phyloP scores from a whole-genome alignment of 768 basidiomycete genomes.

The Leucocoprinus birnbaumii region DNA sequence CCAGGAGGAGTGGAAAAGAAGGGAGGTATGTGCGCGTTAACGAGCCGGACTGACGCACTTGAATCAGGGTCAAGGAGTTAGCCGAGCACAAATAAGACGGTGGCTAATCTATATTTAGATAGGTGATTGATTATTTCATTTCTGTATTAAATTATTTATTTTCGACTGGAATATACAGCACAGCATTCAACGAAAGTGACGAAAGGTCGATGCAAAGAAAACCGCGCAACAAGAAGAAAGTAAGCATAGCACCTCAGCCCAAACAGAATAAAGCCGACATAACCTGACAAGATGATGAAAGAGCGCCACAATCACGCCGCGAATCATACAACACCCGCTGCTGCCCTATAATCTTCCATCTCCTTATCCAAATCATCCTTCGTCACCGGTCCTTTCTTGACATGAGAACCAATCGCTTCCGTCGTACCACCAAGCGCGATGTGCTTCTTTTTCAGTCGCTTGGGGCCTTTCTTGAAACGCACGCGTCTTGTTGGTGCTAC shows the following conservation, averaged over 20 bases:
- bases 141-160: not conserved
- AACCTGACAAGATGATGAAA: conserved; percentile 3
- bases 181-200: no score
- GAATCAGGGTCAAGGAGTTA: no score
- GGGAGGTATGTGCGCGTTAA: no score
- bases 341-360: conserved; percentile 76
- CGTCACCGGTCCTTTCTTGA: conserved; percentile 26
- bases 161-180: not conserved
- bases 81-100: no score
- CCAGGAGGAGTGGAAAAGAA: no score
- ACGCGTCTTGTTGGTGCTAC: conserved; percentile 33
- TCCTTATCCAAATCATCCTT: conserved; percentile 68
- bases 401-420: not conserved
- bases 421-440: not conserved
- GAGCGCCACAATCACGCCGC: conserved; percentile 4
- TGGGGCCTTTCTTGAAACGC: conserved; percentile 71
- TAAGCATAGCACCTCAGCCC: not conserved
- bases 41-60: no score
- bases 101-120: not conserved
- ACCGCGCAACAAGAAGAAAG: no score
- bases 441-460: conserved; percentile 58
- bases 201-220: no score
- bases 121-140: not conserved
- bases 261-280: not conserved
- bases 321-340: conserved; percentile 17